Conservation (phyloP, 2,329 filamentous ascomycete species). For the Colletotrichum truncatum region DNA sequence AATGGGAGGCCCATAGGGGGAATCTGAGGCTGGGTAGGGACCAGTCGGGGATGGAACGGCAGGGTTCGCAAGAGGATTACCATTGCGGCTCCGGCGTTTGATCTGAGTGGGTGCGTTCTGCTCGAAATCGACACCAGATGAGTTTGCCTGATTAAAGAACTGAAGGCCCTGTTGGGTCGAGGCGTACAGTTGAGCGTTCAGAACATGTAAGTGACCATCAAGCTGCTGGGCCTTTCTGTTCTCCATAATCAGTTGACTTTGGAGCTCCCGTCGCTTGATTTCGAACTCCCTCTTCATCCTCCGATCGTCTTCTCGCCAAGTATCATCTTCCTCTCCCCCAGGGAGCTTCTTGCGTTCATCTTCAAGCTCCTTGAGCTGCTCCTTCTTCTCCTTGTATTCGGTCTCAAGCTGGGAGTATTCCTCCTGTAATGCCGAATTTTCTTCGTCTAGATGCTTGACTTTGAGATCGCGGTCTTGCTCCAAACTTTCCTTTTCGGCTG, state of each 20-base stretch:
- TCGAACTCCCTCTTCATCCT: slow-evolving; percentile 67
- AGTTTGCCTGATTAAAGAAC: slow-evolving; percentile 56
- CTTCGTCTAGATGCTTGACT: slow-evolving; percentile 59
- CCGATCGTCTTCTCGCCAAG: slow-evolving; percentile 60
- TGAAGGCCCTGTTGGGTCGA: slow-evolving; percentile 51
- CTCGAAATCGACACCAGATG: slow-evolving; percentile 59
- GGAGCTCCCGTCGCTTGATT: slow-evolving; percentile 60
- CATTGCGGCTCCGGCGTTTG: slow-evolving; percentile 58
- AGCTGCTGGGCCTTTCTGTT: slow-evolving; percentile 56
- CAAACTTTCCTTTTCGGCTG: slow-evolving; percentile 60
- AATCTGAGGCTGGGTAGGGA: slow-evolving; percentile 49
- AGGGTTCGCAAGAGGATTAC: slow-evolving; percentile 55
- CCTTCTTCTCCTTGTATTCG: slow-evolving; percentile 69
- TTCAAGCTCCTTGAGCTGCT: slow-evolving; percentile 77
- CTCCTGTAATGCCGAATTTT: slow-evolving; percentile 70
- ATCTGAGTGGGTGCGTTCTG: slow-evolving; percentile 48
- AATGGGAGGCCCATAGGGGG: slow-evolving; percentile 58
- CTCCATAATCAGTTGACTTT: slow-evolving; percentile 57
- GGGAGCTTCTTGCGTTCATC: slow-evolving; percentile 72
- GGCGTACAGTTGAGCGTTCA: slow-evolving; percentile 57
- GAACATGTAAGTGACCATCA: slow-evolving; percentile 55
- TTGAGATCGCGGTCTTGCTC: slow-evolving; percentile 61
- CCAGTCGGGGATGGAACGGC: slow-evolving; percentile 48
- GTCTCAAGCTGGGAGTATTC: slow-evolving; percentile 74
- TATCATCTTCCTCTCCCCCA: slow-evolving; percentile 68